Evolutionary conservation across 2,329 filamentous ascomycete genomes (phyloP), one percentile per base, ranked within the genome.

Genomic region (Verruconis gallopava): DNA sequence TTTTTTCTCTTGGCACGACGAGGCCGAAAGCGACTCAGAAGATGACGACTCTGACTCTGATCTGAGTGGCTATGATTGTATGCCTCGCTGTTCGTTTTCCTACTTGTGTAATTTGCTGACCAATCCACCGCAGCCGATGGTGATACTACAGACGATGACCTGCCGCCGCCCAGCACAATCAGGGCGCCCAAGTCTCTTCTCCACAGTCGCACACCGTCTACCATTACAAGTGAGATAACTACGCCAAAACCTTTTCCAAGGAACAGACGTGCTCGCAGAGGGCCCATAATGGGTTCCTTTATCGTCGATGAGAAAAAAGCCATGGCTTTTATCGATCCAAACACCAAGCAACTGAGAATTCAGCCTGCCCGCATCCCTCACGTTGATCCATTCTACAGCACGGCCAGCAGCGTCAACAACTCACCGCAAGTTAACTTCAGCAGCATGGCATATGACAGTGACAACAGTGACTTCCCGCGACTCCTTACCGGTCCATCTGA

Each of bases 101-200:
- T 38, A 49, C 46, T 3, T 35, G 25, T 42, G 37, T 35, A 48
- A 21, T 46, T 49, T 58, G 65, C 71, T 75, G 66, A 75, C 61
- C 48, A 21, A 21, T 40, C 46, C 44, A 46, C 51, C 75, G 71
- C 71, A 53, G 72, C 75, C 57, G 67, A 73, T 57, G 71, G 71
- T 55, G 72, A 75, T 49, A 75, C 72, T 42, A 75, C 72, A 55
- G 72, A 76, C 55, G 71, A 75, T 55, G 70, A 75, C 51, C 62
- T 68, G 38, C 66, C 63, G 47, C 65, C 60, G 44, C 66, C 59
- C 44, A 65, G 61, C 37, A 67, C 58, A 48, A 69, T 63, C 50
- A 64, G 58, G 50, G 66, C 60, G 53, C 68, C 59, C 33, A 61
- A 62, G 36, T 65, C 65, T 41, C 65, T 75, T 14, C 60, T 75